phyloP scores from a whole-genome alignment of 208 protist species.

The Endotrypanum monterogeii region DNA sequence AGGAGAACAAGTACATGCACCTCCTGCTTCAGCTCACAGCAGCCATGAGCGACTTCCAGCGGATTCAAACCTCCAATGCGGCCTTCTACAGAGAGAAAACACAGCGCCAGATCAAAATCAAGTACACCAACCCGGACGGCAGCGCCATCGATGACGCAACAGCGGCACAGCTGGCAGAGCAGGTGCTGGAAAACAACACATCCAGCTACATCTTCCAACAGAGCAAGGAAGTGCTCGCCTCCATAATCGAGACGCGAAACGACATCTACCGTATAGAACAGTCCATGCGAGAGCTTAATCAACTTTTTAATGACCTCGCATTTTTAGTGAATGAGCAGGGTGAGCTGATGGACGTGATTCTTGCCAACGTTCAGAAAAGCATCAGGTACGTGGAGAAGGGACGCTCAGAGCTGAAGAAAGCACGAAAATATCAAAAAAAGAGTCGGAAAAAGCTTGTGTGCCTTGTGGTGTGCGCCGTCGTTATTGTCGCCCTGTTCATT shows the following conservation, averaged over 20 bases:
- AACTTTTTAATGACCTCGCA: conserved; percentile 90
- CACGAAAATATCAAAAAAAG: conserved; percentile 78
- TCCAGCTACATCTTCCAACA: conserved; percentile 89
- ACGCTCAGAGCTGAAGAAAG: conserved; percentile 70
- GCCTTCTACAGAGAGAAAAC: conserved; percentile 77
- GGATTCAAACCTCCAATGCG: conserved; percentile 60
- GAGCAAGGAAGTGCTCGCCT: conserved; percentile 83
- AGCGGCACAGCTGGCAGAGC: conserved; percentile 68
- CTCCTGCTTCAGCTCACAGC: conserved; percentile 50
- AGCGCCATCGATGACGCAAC: conserved; percentile 73
- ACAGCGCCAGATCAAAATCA: conserved; percentile 92
- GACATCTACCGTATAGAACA: conserved; percentile 91
- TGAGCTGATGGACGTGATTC: conserved; percentile 85
- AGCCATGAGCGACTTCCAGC: conserved; percentile 68
- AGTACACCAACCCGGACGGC: conserved; percentile 84
- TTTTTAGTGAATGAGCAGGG: conserved; percentile 90
- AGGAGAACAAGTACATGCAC: conserved; percentile 84
- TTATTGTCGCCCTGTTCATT: conserved; percentile 58
- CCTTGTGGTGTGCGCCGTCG: conserved; percentile 42
- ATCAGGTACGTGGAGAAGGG: conserved; percentile 66
- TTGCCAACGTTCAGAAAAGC: conserved; percentile 69
- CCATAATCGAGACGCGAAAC: conserved; percentile 86
- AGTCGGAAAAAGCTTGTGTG: conserved; percentile 79
- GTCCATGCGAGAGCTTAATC: conserved; percentile 86
- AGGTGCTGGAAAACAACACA: conserved; percentile 80